phyloP scores from a whole-genome alignment of 2,329 filamentous ascomycete species.

The Diaporthe nobilis region DNA sequence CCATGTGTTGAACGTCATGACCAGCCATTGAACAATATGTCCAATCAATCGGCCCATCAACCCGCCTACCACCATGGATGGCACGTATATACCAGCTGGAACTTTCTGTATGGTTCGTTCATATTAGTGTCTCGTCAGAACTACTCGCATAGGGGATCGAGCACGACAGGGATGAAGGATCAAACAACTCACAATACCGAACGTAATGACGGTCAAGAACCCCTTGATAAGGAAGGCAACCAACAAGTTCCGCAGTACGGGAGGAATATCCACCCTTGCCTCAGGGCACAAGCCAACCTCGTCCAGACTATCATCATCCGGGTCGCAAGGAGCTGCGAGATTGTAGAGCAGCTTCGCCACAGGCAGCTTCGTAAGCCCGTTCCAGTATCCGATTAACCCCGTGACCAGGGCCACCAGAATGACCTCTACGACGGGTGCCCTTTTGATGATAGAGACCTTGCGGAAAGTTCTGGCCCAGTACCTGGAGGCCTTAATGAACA shows the following conservation, averaged over 20 bases:
- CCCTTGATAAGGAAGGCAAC: constrained; percentile 92
- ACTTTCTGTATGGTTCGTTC: constrained; percentile 73
- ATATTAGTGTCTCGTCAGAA: not conserved
- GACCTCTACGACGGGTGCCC: constrained; percentile 88
- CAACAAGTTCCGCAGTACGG: constrained; percentile 79
- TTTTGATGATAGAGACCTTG: constrained; percentile 83
- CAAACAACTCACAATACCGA: constrained; percentile 78
- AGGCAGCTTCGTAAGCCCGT: constrained; percentile 87
- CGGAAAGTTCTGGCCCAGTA: constrained; percentile 93
- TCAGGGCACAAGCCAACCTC: constrained; percentile 83
- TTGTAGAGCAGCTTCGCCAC: constrained; percentile 94
- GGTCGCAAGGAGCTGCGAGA: constrained; percentile 88
- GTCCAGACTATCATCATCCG: constrained; percentile 73
- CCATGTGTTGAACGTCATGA: constrained; percentile 79
- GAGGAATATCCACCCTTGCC: constrained; percentile 80
- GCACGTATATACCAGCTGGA: constrained; percentile 96
- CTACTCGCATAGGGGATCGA: not conserved
- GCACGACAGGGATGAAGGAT: not conserved
- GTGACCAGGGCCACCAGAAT: constrained; percentile 88
- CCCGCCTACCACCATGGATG: constrained; percentile 98
- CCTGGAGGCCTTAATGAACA: constrained; percentile 97
- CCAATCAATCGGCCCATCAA: constrained; percentile 91
- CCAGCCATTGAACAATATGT: constrained; percentile 86
- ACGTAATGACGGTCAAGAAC: constrained; percentile 88
- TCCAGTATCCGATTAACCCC: constrained; percentile 92